Base-by-base conservation (phyloP, 1,139 yeast genomes). In the Wickerhamomyces sp. region DNA sequence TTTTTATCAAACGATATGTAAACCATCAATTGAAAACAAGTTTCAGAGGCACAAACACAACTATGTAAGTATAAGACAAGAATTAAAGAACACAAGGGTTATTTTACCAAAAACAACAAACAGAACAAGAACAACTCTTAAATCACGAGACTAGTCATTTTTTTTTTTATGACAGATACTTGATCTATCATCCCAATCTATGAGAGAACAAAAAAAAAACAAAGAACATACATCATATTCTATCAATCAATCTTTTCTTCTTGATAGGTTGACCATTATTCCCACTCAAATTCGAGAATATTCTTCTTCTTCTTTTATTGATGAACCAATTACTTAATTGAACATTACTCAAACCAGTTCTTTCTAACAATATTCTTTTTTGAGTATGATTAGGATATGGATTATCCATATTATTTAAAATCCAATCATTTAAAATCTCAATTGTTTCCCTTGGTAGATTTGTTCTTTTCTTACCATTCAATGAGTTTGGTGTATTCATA, bases 271-370 rank as follows among this genome's bases (percentile, higher is more conserved):
- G 59, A 2, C 63, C 58, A 43, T 57, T 55, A 46, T 58, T 59
- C 8, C 60, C 60, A 44, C 57, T 53, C 18, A 55, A 36, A 41
- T 53, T 57, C 23, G 56, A 51, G 41, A 68, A 69, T 10, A 89
- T 79, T 63, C 88, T 84, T 59, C 99, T 73, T 61, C 98, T 75
- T 61, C 99, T 77, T 30, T 96, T 97, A 65, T 93, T 93, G 59
- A 93, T 93, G 62, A 93, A 93, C 98, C 99, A 93, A 64, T 93
- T 93, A 53, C 94, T 83, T 51, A 93, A 75, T 65, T 93, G 99
- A 56, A 90, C 95, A 64, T 87, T 81, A 51, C 91, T 86, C 59
- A 93, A 75, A 0, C 97, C 96, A 0, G 99, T 93, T 60, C 79
- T 77, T 57, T 77, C 72, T 74, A 90, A 80, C 54, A 93, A 72